Conservation (phyloP, 257 asterid species). For the Solanum acaule region DNA sequence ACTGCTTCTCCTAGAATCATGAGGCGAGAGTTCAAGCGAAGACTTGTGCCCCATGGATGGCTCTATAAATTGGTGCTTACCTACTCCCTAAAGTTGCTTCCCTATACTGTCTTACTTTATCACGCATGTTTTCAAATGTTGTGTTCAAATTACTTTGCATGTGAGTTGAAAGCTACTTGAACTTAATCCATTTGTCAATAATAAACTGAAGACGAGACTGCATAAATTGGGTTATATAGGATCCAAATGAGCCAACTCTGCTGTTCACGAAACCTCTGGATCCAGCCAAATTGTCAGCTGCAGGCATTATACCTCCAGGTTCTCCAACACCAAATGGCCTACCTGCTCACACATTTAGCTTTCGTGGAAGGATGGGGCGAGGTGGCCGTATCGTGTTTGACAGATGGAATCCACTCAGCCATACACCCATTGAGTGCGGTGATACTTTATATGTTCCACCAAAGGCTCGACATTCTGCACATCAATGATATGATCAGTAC, state of each 20-base stretch:
- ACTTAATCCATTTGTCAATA: background rate
- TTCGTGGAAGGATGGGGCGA: slow-evolving; percentile 80
- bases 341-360: slow-evolving; percentile 28
- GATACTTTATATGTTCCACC: slow-evolving; percentile 54
- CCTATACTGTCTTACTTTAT: background rate
- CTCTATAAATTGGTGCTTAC: slow-evolving; percentile 62
- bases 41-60: slow-evolving; percentile 57
- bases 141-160: background rate
- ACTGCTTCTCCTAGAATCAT: slow-evolving; percentile 40
- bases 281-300: slow-evolving; percentile 75
- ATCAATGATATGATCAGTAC: slow-evolving; percentile 17
- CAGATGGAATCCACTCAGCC: slow-evolving; percentile 77
- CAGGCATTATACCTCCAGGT: slow-evolving; percentile 79
- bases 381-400: slow-evolving; percentile 93
- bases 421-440: slow-evolving; percentile 46
- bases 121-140: background rate
- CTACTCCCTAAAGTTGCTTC: background rate
- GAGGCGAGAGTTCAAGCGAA: slow-evolving; percentile 55
- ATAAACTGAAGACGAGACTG: background rate
- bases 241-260: slow-evolving; percentile 64
- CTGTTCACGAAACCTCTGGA: slow-evolving; percentile 76
- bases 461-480: slow-evolving; percentile 41
- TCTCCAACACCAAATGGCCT: slow-evolving; percentile 35
- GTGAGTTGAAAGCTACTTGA: background rate
- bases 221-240: slow-evolving; percentile 39